These are phyloP conservation scores for Hypomontagnella submonticulosa DNA, from an alignment of 495 filamentous ascomycete genomes.

Conservation along the genomic window DNA sequence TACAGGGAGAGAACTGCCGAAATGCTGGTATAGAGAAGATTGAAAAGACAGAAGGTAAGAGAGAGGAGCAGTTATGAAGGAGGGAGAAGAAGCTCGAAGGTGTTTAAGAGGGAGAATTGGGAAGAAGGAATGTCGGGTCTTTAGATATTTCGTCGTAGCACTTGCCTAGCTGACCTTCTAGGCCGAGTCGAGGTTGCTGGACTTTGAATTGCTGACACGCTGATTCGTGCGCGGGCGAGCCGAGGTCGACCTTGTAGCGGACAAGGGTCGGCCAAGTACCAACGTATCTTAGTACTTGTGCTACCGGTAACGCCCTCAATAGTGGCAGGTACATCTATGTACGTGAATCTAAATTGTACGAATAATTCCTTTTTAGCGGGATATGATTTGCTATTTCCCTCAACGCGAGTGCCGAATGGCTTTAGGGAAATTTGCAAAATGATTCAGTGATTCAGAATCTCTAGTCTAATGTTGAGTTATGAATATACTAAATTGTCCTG, in stretches of 20 bases:
- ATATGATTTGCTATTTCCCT: constrained; percentile 11
- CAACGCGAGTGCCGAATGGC: not conserved
- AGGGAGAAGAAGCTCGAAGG: constrained; percentile 23
- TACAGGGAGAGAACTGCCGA: constrained; percentile 19
- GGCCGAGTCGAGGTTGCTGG: constrained; percentile 46
- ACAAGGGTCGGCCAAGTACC: constrained; percentile 15
- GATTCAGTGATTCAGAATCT: constrained; percentile 17
- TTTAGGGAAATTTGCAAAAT: constrained; percentile 1
- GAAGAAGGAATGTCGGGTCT: constrained; percentile 45
- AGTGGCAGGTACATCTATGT: constrained; percentile 3
- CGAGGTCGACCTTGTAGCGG: constrained; percentile 44
- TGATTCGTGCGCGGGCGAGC: constrained; percentile 57
- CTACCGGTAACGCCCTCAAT: not conserved
- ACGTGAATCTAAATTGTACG: constrained; percentile 4
- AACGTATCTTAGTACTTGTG: constrained; percentile 3
- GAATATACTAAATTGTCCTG: too few relatives aligned
- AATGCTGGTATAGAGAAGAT: constrained; percentile 8
- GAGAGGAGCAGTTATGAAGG: constrained; percentile 32
- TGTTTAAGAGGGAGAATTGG: constrained; percentile 10
- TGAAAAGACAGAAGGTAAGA: constrained; percentile 30
- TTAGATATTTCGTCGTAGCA: constrained; percentile 53
- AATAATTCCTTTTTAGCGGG: not conserved
- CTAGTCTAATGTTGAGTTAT: too few relatives aligned
- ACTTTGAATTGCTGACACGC: constrained; percentile 58
- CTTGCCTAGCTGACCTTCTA: constrained; percentile 38